Base-by-base conservation (phyloP, 139 green algal species). In the Chlorella vulgaris region DNA sequence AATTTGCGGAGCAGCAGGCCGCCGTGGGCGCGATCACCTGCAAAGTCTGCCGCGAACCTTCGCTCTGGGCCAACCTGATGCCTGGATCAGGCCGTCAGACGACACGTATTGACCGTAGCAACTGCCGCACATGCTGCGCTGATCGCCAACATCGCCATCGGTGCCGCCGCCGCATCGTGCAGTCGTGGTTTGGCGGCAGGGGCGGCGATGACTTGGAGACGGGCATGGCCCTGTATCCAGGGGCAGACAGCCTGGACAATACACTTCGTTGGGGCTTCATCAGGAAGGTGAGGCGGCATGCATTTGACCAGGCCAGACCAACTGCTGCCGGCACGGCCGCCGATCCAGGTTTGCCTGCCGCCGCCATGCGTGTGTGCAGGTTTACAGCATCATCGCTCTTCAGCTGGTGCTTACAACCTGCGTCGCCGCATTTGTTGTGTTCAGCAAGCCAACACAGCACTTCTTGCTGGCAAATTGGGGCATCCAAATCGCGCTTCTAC, bases 251-350 rank as follows among this genome's bases (percentile, higher is more conserved):
- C 35, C 76, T 74, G 7, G 89, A 93, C 7, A 87, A 88, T 35
- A 69, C 74, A 39, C 84, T 93, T 58, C 86, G 89, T 18, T 88
- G 85, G 84, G 88, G 87, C 18, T 94, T 94, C 60, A 86, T 94
- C 36, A 63, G 79, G 28, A 93, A 94, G 77, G 87, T 88, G n/a
- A 71, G 83, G 60, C 66, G 38, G 29, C 10, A 10, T 24, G 15
- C 10, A 58, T 58, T 58, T 58, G n/a, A n/a, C n/a, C n/a, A n/a
- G n/a, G n/a, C n/a, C n/a, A n/a, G n/a, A n/a, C n/a, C n/a, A n/a
- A n/a, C n/a, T n/a, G n/a, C n/a, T n/a, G n/a, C n/a, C n/a, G n/a
- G n/a, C n/a, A n/a, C n/a, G n/a, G n/a, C n/a, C n/a, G n/a, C n/a
- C n/a, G n/a, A n/a, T n/a, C n/a, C n/a, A n/a, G n/a, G n/a, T n/a